These are phyloP conservation scores for Beauveria varroae DNA, from an alignment of 2,329 filamentous ascomycete genomes.

Conservation along the genomic window DNA sequence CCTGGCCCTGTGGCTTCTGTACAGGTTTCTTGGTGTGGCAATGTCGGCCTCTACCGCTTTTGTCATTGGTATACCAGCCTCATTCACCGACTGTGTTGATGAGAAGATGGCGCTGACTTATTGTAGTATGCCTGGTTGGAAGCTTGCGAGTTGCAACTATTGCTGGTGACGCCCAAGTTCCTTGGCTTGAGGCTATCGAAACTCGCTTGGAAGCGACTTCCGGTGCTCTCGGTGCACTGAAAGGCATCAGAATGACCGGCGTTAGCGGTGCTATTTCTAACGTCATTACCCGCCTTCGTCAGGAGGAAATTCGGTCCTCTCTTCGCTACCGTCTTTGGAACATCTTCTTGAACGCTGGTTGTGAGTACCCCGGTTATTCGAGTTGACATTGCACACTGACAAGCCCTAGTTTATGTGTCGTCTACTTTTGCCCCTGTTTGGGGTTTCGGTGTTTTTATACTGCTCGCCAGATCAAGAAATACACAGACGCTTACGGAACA, in stretches of 20 bases:
- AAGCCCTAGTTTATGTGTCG: conserved; percentile 5
- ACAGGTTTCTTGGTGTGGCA: conserved; percentile 18
- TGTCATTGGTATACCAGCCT: conserved; percentile 13
- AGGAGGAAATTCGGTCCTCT: conserved; percentile 27
- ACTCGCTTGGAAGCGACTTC: conserved; percentile 19
- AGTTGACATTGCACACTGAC: not conserved
- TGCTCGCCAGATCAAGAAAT: conserved; percentile 12
- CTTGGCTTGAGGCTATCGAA: conserved; percentile 22
- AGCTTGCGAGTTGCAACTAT: conserved; percentile 18
- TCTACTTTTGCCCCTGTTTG: conserved; percentile 16
- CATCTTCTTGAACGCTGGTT: conserved; percentile 13
- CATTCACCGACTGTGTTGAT: not conserved
- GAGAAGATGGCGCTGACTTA: not conserved
- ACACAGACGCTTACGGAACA: conserved; percentile 15
- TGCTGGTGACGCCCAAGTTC: conserved; percentile 17
- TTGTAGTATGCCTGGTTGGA: conserved; percentile 10
- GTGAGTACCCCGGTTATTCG: conserved; percentile 7
- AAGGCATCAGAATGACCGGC: conserved; percentile 35
- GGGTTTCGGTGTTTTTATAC: conserved; percentile 14
- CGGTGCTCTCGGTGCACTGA: conserved; percentile 24
- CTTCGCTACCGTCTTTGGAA: conserved; percentile 18
- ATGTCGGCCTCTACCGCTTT: conserved; percentile 17
- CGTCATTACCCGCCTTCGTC: conserved; percentile 27
- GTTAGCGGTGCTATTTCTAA: conserved; percentile 25
- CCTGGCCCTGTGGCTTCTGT: conserved; percentile 27